Evolutionary conservation across 208 protist genomes (phyloP).

Genomic region (Wallacemonas rigidus): DNA sequence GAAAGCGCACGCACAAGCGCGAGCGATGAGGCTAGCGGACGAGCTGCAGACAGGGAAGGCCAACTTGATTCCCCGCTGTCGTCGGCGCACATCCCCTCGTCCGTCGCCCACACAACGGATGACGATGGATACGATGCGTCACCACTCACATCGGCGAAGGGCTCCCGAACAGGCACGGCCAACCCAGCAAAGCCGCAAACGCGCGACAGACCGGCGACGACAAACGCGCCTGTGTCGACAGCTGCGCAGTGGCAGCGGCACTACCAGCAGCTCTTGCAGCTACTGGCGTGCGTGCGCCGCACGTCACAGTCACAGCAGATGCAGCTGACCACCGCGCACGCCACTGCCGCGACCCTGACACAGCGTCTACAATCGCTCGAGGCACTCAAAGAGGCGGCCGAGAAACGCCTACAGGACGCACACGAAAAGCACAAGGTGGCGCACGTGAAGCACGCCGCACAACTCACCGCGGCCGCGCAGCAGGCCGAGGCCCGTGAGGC

Average conservation of each 20-base stretch:
- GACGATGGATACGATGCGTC: no score
- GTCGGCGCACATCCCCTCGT: no score
- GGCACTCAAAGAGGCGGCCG: neutral
- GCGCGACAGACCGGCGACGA: neutral
- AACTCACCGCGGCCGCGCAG: neutral
- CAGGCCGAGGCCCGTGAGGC: neutral
- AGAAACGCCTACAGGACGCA: neutral
- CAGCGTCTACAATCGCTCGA: neutral
- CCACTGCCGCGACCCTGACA: neutral
- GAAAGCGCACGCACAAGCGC: no score
- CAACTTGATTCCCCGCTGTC: no score
- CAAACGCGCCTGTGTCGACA: neutral
- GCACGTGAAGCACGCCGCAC: neutral
- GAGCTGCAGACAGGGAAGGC: no score
- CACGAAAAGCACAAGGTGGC: neutral
- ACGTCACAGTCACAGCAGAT: neutral
- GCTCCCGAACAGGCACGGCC: no score
- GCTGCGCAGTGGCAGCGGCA: neutral
- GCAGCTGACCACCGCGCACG: neutral
- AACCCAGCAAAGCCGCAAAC: no score
- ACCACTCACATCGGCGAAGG: no score
- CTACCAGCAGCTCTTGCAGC: slow-evolving; percentile 10
- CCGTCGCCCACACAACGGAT: no score
- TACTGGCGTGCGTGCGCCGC: neutral
- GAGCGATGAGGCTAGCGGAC: no score